Percentiles rank a stretch among this genome's conserved stretches.
Evolutionary conservation across 495 filamentous ascomycete genomes (phyloP).

Genomic region (Hyaloscypha finlandica): DNA sequence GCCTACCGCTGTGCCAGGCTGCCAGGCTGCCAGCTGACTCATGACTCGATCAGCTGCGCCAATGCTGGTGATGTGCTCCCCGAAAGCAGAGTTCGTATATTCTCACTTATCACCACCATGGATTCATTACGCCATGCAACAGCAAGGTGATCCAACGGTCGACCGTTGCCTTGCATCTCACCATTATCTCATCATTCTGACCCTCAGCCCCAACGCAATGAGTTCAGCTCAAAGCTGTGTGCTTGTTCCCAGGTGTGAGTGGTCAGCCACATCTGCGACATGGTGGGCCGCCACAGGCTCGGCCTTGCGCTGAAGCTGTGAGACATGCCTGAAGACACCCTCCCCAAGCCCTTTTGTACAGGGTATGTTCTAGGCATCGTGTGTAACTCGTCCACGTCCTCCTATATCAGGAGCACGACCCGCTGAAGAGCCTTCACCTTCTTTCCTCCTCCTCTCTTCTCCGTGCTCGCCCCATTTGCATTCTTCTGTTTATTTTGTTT

Average conservation of each 20-base stretch:
- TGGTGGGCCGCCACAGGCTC: not conserved
- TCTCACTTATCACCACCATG: not conserved
- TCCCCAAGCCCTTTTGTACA: not conserved
- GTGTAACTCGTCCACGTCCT: not conserved
- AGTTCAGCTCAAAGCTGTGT: not conserved
- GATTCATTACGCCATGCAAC: not conserved
- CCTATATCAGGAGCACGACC: not conserved
- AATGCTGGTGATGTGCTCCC: not conserved
- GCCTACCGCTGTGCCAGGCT: not conserved
- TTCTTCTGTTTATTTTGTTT: not conserved
- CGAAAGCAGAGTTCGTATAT: not conserved
- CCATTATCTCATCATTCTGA: not conserved
- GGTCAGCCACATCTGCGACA: not conserved
- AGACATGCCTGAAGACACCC: not conserved
- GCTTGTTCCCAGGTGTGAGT: not conserved
- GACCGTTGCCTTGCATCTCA: not conserved
- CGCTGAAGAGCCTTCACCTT: not conserved
- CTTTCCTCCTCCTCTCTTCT: not conserved
- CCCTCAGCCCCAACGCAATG: not conserved
- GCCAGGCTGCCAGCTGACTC: not conserved
- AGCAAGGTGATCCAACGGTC: not conserved
- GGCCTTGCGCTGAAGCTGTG: not conserved
- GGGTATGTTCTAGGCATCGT: not conserved
- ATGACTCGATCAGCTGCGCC: not conserved
- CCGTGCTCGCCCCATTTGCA: not conserved